These are phyloP conservation scores for Ustilago loliicola DNA, from an alignment of 1,284 basidiomycete species.

Conservation along the genomic window DNA sequence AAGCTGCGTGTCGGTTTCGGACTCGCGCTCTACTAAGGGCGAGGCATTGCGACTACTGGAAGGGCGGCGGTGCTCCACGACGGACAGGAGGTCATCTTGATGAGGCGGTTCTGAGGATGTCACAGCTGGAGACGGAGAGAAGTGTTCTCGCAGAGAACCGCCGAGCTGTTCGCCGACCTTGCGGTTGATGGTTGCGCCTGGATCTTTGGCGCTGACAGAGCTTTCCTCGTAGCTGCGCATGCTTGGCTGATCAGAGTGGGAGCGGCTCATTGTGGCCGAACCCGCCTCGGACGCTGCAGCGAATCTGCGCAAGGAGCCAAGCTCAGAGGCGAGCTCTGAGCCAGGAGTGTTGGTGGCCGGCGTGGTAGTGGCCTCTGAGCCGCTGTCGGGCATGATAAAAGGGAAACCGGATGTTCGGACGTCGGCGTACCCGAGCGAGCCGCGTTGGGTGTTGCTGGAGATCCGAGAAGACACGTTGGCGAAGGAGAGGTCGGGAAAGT, in stretches of 20 bases:
- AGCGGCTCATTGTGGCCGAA: conserved; percentile 23
- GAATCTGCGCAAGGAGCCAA: conserved; percentile 33
- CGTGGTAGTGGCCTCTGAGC: conserved; percentile 32
- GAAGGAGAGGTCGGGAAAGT: conserved; percentile 31
- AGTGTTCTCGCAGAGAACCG: conserved; percentile 25
- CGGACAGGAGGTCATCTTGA: conserved; percentile 12
- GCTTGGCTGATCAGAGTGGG: conserved; percentile 36
- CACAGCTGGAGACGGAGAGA: conserved; percentile 19
- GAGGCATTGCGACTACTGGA: conserved; percentile 6
- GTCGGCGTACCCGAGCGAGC: conserved; percentile 44
- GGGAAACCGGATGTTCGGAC: conserved; percentile 48
- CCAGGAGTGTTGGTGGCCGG: conserved; percentile 33
- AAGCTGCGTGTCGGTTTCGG: background rate
- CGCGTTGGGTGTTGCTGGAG: conserved; percentile 17
- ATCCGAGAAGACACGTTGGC: conserved; percentile 33
- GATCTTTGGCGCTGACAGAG: conserved; percentile 40
- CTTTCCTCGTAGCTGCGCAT: conserved; percentile 45
- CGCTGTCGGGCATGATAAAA: conserved; percentile 53
- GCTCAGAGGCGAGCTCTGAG: conserved; percentile 31
- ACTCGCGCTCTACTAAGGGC: background rate
- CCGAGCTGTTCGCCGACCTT: conserved; percentile 34
- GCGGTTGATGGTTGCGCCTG: conserved; percentile 38
- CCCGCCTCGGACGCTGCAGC: conserved; percentile 30
- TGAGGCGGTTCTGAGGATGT: conserved; percentile 3
- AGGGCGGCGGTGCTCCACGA: conserved; percentile 18